Conservation (phyloP, 305 asterid genomes). For the Fraxinus dipetala region DNA sequence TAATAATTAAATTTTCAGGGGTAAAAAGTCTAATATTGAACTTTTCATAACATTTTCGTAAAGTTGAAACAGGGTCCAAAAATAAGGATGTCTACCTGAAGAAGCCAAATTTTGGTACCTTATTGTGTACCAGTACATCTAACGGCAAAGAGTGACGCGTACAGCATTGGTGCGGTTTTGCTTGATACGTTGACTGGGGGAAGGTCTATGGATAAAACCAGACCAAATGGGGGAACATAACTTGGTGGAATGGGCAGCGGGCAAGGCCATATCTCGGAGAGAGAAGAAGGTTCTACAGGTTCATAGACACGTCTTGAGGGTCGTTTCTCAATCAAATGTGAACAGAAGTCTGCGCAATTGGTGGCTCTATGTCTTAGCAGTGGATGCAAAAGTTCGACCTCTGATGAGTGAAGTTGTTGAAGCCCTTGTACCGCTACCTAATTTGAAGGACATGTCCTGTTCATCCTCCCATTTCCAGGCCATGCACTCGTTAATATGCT, state of each 20-base stretch:
- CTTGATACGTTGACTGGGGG: slow-evolving; percentile 63
- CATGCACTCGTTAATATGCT: slow-evolving; percentile 41
- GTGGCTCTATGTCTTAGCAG: slow-evolving; percentile 68
- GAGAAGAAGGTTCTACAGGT: slow-evolving; percentile 44
- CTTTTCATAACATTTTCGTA: not conserved
- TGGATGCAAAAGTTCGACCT: slow-evolving; percentile 69
- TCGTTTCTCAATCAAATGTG: slow-evolving; percentile 58
- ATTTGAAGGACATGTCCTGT: slow-evolving; percentile 58
- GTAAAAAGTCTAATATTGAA: not conserved
- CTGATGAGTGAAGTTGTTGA: slow-evolving; percentile 75
- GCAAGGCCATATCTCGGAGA: slow-evolving; percentile 59
- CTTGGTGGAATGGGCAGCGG: slow-evolving; percentile 49
- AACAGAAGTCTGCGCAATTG: slow-evolving; percentile 55
- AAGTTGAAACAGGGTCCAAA: not conserved
- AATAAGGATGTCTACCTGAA: not conserved
- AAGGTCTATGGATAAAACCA: slow-evolving; percentile 66
- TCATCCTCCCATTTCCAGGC: slow-evolving; percentile 62
- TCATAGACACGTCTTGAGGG: slow-evolving; percentile 71
- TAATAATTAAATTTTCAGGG: not conserved
- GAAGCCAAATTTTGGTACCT: not conserved
- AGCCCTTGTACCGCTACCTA: slow-evolving; percentile 57
- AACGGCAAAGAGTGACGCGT: slow-evolving; percentile 73
- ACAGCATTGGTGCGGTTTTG: slow-evolving; percentile 70
- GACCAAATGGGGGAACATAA: slow-evolving; percentile 63
- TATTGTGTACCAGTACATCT: slow-evolving; percentile 51